These are phyloP conservation scores for Colletotrichum costaricense DNA, from an alignment of 2,329 filamentous ascomycete species.

Conservation along the genomic window DNA sequence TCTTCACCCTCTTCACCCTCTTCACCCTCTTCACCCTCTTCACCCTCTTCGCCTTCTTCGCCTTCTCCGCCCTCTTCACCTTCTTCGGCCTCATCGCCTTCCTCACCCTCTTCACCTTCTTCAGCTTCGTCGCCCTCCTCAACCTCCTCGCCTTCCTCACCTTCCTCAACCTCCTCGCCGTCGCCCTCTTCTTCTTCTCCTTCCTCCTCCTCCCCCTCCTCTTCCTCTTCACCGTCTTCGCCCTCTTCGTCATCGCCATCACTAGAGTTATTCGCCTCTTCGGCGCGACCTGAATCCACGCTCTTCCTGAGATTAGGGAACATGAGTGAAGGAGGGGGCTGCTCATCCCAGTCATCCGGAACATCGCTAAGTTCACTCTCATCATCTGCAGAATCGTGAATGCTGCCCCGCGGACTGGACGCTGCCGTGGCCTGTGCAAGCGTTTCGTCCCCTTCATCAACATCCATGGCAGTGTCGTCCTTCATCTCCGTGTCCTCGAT, in stretches of 20 bases:
- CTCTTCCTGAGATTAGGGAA: slow-evolving; percentile 61
- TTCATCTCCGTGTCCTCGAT: slow-evolving; percentile 36
- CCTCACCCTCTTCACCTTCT: slow-evolving; percentile 38
- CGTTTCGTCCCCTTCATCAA: slow-evolving; percentile 39
- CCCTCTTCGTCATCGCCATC: slow-evolving; percentile 42
- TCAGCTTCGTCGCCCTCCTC: slow-evolving; percentile 30
- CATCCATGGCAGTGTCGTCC: slow-evolving; percentile 39
- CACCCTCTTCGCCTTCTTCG: background rate
- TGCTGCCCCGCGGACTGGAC: slow-evolving; percentile 68
- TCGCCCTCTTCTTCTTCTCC: slow-evolving; percentile 33
- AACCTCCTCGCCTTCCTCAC: slow-evolving; percentile 32
- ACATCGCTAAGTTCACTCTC: slow-evolving; percentile 78
- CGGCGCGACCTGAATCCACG: slow-evolving; percentile 40
- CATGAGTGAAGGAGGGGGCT: slow-evolving; percentile 63
- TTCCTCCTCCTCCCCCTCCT: slow-evolving; percentile 31
- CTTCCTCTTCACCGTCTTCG: slow-evolving; percentile 32
- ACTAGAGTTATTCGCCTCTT: slow-evolving; percentile 36
- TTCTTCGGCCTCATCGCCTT: background rate
- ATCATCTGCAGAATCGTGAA: slow-evolving; percentile 74
- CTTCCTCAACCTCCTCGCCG: slow-evolving; percentile 13
- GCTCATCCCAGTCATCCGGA: slow-evolving; percentile 67
- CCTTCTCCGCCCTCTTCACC: background rate
- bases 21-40: background rate
- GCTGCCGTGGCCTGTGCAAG: slow-evolving; percentile 41
- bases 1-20: background rate